A percentile compares a stretch with the other conserved stretches of the same genome.
Conservation (phyloP, 345 rosid species). For the Hibiscus tridactylites region DNA sequence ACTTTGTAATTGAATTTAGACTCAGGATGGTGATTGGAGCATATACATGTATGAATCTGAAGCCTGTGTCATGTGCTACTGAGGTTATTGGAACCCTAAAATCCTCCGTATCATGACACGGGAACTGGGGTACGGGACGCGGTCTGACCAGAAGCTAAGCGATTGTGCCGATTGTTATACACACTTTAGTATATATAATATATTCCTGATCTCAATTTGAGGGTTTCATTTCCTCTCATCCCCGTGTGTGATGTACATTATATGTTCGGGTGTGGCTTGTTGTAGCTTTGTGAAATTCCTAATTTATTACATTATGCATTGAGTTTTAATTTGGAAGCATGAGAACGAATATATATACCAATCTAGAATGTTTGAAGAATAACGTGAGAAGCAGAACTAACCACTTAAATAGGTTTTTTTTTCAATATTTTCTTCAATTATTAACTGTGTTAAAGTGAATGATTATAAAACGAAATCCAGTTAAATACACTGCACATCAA, state of each 20-base stretch:
- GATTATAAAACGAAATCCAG: too few species aligned
- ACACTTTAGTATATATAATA: neutral
- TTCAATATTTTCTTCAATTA: too few species aligned
- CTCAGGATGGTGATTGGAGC: too few species aligned
- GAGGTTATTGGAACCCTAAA: neutral
- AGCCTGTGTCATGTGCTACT: neutral
- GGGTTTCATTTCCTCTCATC: neutral
- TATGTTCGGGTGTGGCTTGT: neutral
- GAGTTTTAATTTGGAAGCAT: neutral
- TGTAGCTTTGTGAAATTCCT: neutral
- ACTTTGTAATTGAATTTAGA: neutral
- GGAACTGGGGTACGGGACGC: neutral
- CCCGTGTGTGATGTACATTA: neutral
- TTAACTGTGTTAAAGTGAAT: too few species aligned
- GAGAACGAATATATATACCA: neutral
- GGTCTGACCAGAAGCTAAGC: neutral
- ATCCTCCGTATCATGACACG: neutral
- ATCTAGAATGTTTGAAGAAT: too few species aligned
- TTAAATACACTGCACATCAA: too few species aligned
- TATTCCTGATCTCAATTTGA: neutral
- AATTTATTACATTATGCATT: neutral
- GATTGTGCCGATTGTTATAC: neutral
- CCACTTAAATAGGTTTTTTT: too few species aligned
- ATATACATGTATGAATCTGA: neutral
- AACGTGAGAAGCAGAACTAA: too few species aligned